Evolutionary conservation across 177 flowering plant genomes (phyloP), one percentile per base, ranked within the genome.

Genomic region (Vitis hybrid): DNA sequence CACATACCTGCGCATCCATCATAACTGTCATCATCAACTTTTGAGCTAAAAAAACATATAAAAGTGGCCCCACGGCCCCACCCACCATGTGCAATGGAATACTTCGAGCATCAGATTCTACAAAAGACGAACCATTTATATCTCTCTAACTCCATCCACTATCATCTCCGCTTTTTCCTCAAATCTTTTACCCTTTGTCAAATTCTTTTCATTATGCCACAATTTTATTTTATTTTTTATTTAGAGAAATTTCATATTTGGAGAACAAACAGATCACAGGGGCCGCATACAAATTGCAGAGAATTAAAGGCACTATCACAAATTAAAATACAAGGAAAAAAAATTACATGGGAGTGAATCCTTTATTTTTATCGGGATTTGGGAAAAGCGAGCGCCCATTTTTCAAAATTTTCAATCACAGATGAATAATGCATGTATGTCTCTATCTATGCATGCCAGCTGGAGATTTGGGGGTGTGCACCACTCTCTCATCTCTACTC

Each of bases 1-100:
- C 30, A 3, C 30, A 27, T 6, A 40, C 9, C 0, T 40, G 48
- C 0, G 21, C 6, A 11, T 9, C 5, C 1, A 60, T 18, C 6
- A n/a, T 11, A 16, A 3, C 61, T 0, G 62, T 63, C 55, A 24
- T 61, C 48, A 15, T 71, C 74, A 61, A 64, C 74, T 57, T 56
- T 56, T 64, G 74, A 57, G 64, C 68, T 64, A 60, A 50, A 66
- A 66, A 60, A 15, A 40, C 9, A 6, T 7, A 6, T 40, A 8
- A 40, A 40, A 40, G 48, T 40, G 48, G 48, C 48, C 52, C 13
- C 35, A 21, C 52, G 21, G 21, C 12, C 32, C 52, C 9, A 27
- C 74, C 74, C 69, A 71, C 74, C 68, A 65, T 71, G 74, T 71
- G 71, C 65, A 60, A 6, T 21, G 52, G 65, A 62, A 60, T 51